These are phyloP conservation scores for Dysphania ambrosioides DNA, from an alignment of 148 eudicot species.

Conservation along the genomic window DNA sequence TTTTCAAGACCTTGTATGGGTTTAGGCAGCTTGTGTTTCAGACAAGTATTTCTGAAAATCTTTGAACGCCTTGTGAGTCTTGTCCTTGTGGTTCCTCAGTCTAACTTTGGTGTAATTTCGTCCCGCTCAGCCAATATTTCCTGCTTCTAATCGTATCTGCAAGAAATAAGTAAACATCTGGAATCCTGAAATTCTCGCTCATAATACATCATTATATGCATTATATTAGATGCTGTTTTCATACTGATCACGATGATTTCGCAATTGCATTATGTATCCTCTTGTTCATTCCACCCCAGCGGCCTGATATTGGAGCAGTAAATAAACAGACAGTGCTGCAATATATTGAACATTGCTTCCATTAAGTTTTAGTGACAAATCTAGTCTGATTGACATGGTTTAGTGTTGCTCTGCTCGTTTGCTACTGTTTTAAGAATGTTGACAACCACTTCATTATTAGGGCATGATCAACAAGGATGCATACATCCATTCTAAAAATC, in stretches of 20 bases:
- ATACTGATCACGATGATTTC: neutral
- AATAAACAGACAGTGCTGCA: neutral
- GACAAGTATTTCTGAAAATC: no score
- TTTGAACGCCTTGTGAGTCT: neutral
- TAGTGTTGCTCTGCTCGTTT: no score
- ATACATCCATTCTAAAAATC: no score
- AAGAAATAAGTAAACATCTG: no score
- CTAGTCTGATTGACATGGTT: neutral
- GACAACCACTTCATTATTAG: no score
- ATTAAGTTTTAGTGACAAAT: neutral
- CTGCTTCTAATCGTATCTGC: neutral
- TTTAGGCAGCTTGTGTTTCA: neutral
- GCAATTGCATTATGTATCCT: neutral
- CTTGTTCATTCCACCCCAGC: neutral
- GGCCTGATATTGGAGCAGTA: constrained; percentile 5
- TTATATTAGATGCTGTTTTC: no score
- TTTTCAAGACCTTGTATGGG: neutral
- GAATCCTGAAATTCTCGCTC: no score
- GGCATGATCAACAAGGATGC: no score
- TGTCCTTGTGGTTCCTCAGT: neutral
- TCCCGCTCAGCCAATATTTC: neutral
- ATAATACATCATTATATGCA: neutral
- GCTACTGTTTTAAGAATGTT: no score
- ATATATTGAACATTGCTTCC: neutral
- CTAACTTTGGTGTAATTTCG: neutral